Conservation (phyloP, 2,329 filamentous ascomycete species). For the Podosphaera xanthii region DNA sequence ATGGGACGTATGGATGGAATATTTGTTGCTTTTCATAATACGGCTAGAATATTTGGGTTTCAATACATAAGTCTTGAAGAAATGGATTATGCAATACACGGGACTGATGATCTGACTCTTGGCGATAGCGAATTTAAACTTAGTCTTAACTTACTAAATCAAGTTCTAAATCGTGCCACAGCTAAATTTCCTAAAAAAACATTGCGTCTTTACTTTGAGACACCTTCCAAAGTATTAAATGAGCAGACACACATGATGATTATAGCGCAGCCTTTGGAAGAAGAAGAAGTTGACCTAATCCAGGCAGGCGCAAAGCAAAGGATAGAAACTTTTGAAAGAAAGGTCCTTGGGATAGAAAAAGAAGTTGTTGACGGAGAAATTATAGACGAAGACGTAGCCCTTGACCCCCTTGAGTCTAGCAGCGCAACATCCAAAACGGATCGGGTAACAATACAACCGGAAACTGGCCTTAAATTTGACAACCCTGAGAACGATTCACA, state of each 20-base stretch:
- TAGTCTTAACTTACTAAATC: slow-evolving; percentile 58
- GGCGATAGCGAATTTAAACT: slow-evolving; percentile 73
- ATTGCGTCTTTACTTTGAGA: slow-evolving; percentile 63
- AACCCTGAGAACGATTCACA: neutral
- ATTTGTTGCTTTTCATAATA: slow-evolving; percentile 91
- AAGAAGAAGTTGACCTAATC: slow-evolving; percentile 48
- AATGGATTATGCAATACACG: slow-evolving; percentile 81
- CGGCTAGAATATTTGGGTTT: slow-evolving; percentile 86
- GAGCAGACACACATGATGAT: slow-evolving; percentile 52
- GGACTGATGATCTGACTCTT: slow-evolving; percentile 37
- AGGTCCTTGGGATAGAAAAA: slow-evolving; percentile 28
- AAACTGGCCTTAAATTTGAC: neutral
- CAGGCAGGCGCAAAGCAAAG: slow-evolving; percentile 43
- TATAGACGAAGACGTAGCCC: slow-evolving; percentile 2
- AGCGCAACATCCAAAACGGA: neutral
- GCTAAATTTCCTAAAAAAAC: slow-evolving; percentile 52
- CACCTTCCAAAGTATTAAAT: slow-evolving; percentile 25
- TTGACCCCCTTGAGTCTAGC: neutral
- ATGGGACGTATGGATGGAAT: slow-evolving; percentile 98
- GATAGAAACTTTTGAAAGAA: slow-evolving; percentile 44
- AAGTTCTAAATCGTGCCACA: slow-evolving; percentile 54
- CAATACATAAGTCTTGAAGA: slow-evolving; percentile 76
- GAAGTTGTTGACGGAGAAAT: slow-evolving; percentile 1
- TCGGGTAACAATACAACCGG: neutral
- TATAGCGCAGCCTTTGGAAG: slow-evolving; percentile 64